Evolutionary conservation across 148 eudicot species (phyloP).

Genomic region (Selenicereus undatus): DNA sequence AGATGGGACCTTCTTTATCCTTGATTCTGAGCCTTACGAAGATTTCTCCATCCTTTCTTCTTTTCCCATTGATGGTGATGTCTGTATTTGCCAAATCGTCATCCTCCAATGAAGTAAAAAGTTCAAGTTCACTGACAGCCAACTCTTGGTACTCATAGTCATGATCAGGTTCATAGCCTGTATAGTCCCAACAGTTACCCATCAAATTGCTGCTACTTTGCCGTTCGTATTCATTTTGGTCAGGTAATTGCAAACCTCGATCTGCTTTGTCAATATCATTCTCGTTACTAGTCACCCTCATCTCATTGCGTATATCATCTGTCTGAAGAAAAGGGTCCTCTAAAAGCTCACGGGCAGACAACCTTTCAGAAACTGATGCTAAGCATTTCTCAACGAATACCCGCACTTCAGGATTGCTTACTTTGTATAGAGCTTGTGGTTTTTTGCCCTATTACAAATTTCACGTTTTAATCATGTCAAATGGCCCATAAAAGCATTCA

Average conservation of each 20-base stretch:
- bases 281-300: constrained; percentile 34
- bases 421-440: constrained; percentile 73
- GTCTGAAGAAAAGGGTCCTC: constrained; percentile 68
- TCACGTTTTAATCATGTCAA: neutral
- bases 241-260: constrained; percentile 29
- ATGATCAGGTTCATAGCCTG: constrained; percentile 37
- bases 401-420: constrained; percentile 70
- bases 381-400: constrained; percentile 76
- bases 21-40: constrained; percentile 61
- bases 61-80: constrained; percentile 75
- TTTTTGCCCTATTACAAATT: constrained; percentile 52
- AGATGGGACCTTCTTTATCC: constrained; percentile 67
- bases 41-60: constrained; percentile 60
- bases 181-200: constrained; percentile 29
- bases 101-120: constrained; percentile 46
- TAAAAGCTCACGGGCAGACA: constrained; percentile 71
- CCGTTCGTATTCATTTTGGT: constrained; percentile 35
- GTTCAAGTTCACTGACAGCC: constrained; percentile 48
- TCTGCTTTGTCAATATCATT: constrained; percentile 31
- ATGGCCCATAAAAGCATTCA: constrained; percentile 1
- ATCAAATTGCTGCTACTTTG: constrained; percentile 26
- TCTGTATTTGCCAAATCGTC: constrained; percentile 46
- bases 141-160: constrained; percentile 44
- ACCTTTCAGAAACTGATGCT: constrained; percentile 60
- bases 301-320: constrained; percentile 43